Percentiles rank a stretch among this genome's conserved stretches.
Conservation (phyloP, 305 asterid species). For the Rubia peregrina region DNA sequence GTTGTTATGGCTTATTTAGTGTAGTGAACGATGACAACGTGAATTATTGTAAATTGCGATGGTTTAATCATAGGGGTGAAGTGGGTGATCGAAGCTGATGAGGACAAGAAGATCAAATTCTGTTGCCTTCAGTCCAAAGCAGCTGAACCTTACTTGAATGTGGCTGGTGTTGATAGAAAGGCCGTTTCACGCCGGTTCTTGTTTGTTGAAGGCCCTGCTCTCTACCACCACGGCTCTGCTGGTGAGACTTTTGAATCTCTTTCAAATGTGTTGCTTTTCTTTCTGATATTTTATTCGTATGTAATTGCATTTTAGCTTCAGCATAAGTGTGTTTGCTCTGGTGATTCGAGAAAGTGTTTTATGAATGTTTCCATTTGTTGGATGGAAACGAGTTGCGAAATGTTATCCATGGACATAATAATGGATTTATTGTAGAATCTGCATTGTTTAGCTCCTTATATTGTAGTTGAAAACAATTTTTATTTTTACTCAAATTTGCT, state of each 20-base stretch:
- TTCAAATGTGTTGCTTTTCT: background rate
- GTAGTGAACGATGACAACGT: background rate
- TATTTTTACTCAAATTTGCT: background rate
- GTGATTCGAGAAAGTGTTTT: background rate
- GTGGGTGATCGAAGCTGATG: constrained; percentile 72
- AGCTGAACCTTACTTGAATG: constrained; percentile 80
- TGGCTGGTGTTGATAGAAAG: constrained; percentile 51
- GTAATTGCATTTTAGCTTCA: background rate
- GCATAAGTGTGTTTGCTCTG: background rate
- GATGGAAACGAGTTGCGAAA: background rate
- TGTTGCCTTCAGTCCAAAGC: constrained; percentile 91
- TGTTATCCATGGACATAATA: background rate
- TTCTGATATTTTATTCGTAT: background rate
- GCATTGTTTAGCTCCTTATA: background rate
- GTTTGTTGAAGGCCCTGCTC: constrained; percentile 77
- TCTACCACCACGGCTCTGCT: constrained; percentile 84
- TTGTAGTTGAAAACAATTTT: background rate
- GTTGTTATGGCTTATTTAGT: background rate
- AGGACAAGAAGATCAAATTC: constrained; percentile 73
- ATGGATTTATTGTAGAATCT: background rate
- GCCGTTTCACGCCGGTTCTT: constrained; percentile 79
- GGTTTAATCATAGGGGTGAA: constrained; percentile 55
- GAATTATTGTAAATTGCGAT: background rate
- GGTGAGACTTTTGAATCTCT: constrained; percentile 33
- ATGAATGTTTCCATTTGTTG: background rate